Base-by-base conservation (phyloP, 768 basidiomycete genomes). In the Terana coerulea region DNA sequence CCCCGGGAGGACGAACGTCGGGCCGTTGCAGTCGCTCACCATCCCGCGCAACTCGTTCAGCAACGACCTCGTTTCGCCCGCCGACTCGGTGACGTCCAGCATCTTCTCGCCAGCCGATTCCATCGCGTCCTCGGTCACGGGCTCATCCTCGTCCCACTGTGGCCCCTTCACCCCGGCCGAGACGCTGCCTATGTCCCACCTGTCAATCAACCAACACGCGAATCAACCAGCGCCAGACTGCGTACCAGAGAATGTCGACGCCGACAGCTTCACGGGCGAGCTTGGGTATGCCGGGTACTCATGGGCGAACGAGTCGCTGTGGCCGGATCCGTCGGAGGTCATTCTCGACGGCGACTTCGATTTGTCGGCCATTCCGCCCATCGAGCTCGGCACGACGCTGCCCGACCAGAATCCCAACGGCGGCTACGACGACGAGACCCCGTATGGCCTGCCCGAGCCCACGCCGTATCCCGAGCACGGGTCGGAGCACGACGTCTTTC, bases 281-380 rank as follows among this genome's bases (percentile, higher is more conserved):
- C 52, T 53, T 30, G 47, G 46, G 31, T 31, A 29, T 52, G 15
- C 48, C 63, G 60, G 54, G 1, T 72, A 65, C 53, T 44, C 48
- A 4, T 8, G 22, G 36, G 52, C 10, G 41, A 25, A 46, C 46
- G 57, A 55, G 26, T 30, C 49, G 19, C 43, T 67, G 47, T 73
- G 73, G 72, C 64, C 62, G 6, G 61, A 61, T 64, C 53, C 73
- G 59, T 21, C 56, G 57, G 64, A 68, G 43, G 57, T 71, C 49
- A 67, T 86, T 39, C 69, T 69, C 33, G 75, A 73, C 49, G 81
- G 84, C 64, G 85, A 87, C 67, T 88, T 86, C 62, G 84, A 86
- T 61, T 65, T 88, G 56, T 68, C 61, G 57, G 69, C 81, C 21
- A 88, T 88, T 56, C 84, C 83, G 2, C 78, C 84, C 0, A 75